A percentile compares a stretch with the other conserved stretches of the same genome.
phyloP scores from a whole-genome alignment of 1,284 basidiomycete genomes.

The Rhodotorula sp. region DNA sequence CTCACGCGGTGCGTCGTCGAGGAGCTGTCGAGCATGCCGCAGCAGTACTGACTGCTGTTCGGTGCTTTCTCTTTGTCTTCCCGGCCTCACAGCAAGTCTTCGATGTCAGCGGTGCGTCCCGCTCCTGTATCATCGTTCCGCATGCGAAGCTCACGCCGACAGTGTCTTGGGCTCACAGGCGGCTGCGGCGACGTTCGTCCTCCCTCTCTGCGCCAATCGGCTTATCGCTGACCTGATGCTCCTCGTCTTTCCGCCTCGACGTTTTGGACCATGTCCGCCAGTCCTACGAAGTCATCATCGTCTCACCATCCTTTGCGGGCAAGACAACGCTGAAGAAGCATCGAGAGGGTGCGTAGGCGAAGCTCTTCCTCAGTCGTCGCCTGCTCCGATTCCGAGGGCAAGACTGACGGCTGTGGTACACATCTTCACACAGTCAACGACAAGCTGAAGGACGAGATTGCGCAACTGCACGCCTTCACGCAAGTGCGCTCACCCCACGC shows the following conservation, averaged over 20 bases:
- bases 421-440: conserved; percentile 47
- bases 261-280: not conserved
- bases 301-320: conserved; percentile 43
- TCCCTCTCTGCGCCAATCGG: not conserved
- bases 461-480: conserved; percentile 52
- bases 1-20: conserved; percentile 22
- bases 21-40: not conserved
- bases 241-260: not conserved
- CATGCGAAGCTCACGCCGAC: not conserved
- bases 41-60: not conserved
- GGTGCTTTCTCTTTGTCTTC: not conserved
- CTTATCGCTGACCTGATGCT: not conserved
- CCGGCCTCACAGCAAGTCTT: conserved; percentile 36
- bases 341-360: conserved; percentile 37
- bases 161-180: conserved; percentile 5
- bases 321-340: conserved; percentile 45
- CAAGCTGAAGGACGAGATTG: conserved; percentile 52
- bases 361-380: not conserved
- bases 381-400: no score
- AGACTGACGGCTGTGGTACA: not conserved
- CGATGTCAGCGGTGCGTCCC: conserved; percentile 40
- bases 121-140: rapidly evolving
- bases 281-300: conserved; percentile 46
- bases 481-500: conserved; percentile 33
- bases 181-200: conserved; percentile 36